Base-by-base conservation (phyloP, 352 stramenopile genomes). In the Albugo candida region DNA sequence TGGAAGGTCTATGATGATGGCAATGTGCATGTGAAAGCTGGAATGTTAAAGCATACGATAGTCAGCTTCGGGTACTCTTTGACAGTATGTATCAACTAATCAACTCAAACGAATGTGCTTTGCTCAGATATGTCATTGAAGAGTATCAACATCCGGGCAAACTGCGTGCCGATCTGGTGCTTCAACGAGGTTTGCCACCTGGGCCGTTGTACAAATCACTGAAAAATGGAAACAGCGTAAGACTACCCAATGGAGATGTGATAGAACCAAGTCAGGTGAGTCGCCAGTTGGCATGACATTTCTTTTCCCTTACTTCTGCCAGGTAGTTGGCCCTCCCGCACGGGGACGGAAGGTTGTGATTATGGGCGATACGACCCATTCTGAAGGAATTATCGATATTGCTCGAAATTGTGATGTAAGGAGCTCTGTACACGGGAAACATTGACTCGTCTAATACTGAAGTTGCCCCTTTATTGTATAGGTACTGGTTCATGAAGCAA, bases 141-240 rank as follows among this genome's bases (percentile, higher is more conserved):
- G 79, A 92, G 54, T 61, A 82, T 19, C 36, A 63, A 5, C 53
- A 73, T 35, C 64, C 76, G 37, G 87, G 87, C 5, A 93, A 89
- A 49, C 82, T 97, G 35, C 59, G 88, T 11, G 56, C 82, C 0
- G 70, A 88, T n/a, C 67, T 73, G 16, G 70, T 94, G 2, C 70
- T 60, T n/a, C 59, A 59, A 16, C 60, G 89, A 27, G 82, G 84
- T 0, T 57, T 97, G n/a, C 70, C 67, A 10, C 74, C 69, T 37
- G 92, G 92, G 47, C 92, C 86, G 8, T 57, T 92, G 34, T 97
- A 94, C 63, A 67, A 66, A 16, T 51, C 79, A 61, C 59, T 97
- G 13, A 97, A 97, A 58, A 47, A 73, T 21, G 92, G 92, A 17
- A 64, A 78, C 21, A 71, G 53, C 45, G 71, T 97, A 18, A 82